phyloP scores from a whole-genome alignment of 1,284 basidiomycete species.

The Moniliophthora roreri region DNA sequence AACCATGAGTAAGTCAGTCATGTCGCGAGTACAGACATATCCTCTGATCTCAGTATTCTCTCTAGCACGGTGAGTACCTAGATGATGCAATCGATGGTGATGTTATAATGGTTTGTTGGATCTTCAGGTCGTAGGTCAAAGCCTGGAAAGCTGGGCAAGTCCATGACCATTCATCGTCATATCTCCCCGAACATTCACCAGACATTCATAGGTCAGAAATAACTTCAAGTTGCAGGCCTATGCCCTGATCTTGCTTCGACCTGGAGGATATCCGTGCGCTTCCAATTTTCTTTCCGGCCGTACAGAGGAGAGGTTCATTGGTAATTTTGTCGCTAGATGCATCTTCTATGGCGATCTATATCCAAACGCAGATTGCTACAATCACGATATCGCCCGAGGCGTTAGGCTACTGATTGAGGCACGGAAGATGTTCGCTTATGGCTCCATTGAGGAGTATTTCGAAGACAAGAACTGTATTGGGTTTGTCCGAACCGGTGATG shows the following conservation, averaged over 20 bases:
- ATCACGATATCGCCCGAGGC: conserved; percentile 47
- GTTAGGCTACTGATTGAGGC: conserved; percentile 55
- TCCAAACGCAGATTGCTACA: conserved; percentile 65
- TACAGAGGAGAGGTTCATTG: too few species aligned
- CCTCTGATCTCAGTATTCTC: too few species aligned
- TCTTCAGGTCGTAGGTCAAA: conserved; percentile 68
- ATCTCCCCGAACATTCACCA: not conserved
- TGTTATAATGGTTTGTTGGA: too few species aligned
- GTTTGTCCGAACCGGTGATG: conserved; percentile 66
- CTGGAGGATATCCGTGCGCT: conserved; percentile 83
- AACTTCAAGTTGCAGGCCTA: conserved; percentile 83
- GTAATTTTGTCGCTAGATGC: conserved; percentile 50
- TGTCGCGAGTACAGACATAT: too few species aligned
- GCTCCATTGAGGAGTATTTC: conserved; percentile 59
- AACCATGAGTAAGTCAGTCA: conserved; percentile 70
- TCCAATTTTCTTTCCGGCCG: too few species aligned
- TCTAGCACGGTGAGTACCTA: too few species aligned
- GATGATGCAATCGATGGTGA: too few species aligned
- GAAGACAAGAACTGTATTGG: conserved; percentile 63
- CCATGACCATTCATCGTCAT: conserved; percentile 1
- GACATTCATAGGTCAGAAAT: conserved; percentile 49
- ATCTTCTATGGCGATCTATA: conserved; percentile 93
- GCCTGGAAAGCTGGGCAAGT: conserved; percentile 76
- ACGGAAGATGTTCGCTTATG: conserved; percentile 67
- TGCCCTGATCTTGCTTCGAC: conserved; percentile 82